These are phyloP conservation scores for Perilla frutescens DNA, from an alignment of 257 asterid species.

Conservation along the genomic window DNA sequence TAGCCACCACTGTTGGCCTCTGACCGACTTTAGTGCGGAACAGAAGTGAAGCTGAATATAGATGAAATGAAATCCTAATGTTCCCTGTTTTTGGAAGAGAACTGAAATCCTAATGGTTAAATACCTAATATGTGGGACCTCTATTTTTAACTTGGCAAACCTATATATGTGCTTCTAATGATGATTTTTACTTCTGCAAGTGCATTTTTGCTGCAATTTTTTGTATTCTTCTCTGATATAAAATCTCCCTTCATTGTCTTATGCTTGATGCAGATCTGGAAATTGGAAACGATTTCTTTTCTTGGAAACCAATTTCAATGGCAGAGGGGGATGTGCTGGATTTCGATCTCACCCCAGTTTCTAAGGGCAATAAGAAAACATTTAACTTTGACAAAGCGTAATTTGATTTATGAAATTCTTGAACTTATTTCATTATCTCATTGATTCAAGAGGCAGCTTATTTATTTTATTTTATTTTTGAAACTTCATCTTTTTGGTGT, in stretches of 20 bases:
- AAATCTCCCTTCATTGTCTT: slow-evolving; percentile 31
- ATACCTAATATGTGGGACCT: slow-evolving; percentile 10
- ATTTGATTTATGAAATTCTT: slow-evolving; percentile 37
- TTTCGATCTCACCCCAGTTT: slow-evolving; percentile 71
- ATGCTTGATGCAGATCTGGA: slow-evolving; percentile 71
- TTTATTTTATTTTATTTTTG: not conserved
- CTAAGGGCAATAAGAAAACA: slow-evolving; percentile 74
- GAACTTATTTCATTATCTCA: slow-evolving; percentile 32
- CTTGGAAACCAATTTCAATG: slow-evolving; percentile 78
- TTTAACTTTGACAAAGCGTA: slow-evolving; percentile 71
- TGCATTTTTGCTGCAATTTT: not conserved
- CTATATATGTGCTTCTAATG: slow-evolving; percentile 8
- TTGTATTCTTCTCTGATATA: slow-evolving; percentile 20
- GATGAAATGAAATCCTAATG: slow-evolving; percentile 20
- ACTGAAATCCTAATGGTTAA: slow-evolving; percentile 3
- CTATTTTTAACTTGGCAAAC: slow-evolving; percentile 14
- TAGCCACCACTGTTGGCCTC: slow-evolving; percentile 24
- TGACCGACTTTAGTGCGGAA: slow-evolving; percentile 8
- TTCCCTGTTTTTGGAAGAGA: not conserved
- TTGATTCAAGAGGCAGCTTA: slow-evolving; percentile 29
- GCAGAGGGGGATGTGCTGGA: slow-evolving; percentile 68
- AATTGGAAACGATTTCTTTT: slow-evolving; percentile 78
- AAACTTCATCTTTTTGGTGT: slow-evolving; percentile 19
- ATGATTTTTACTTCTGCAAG: not conserved
- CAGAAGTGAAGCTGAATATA: slow-evolving; percentile 27